Percentiles rank a stretch among this genome's conserved stretches.
These are phyloP conservation scores for Chrysanthemum seticuspe DNA, from an alignment of 129 eudicot genomes.

Conservation along the genomic window DNA sequence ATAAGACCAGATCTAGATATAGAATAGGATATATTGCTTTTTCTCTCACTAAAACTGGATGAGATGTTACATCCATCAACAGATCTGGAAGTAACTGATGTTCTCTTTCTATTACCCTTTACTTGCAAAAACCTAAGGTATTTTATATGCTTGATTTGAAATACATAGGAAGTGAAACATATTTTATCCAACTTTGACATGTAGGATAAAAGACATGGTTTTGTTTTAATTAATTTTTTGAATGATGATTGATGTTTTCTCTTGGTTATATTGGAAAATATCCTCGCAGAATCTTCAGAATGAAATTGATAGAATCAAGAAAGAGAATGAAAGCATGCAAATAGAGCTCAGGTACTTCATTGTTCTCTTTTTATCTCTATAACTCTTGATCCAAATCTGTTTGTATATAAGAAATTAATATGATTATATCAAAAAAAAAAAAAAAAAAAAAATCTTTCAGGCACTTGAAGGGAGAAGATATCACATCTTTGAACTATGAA, in stretches of 20 bases:
- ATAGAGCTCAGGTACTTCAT: constrained; percentile 70
- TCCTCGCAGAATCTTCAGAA: constrained; percentile 59
- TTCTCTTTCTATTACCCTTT: constrained; percentile 46
- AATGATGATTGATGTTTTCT: constrained; percentile 27
- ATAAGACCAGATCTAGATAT: constrained; percentile 67
- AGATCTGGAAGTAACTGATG: constrained; percentile 59
- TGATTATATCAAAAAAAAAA: constrained; percentile 11
- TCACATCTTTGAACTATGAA: constrained; percentile 61
- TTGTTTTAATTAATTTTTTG: constrained; percentile 3
- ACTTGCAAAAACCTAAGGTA: constrained; percentile 44
- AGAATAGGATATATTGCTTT: constrained; percentile 41
- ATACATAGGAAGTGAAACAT: constrained; percentile 9
- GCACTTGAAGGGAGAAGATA: constrained; percentile 94
- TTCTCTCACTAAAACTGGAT: constrained; percentile 29
- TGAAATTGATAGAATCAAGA: constrained; percentile 85
- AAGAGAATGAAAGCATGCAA: constrained; percentile 93
- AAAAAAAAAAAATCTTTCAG: constrained; percentile 31
- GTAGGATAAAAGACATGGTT: constrained; percentile 13
- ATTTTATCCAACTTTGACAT: constrained; percentile 12
- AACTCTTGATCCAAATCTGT: neutral
- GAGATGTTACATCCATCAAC: constrained; percentile 67
- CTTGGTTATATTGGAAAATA: neutral
- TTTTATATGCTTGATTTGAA: constrained; percentile 15
- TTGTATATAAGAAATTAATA: too few relatives aligned
- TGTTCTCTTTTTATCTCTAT: neutral